Percentiles rank a stretch among this genome's conserved stretches.
phyloP scores from a whole-genome alignment of 768 basidiomycete species.

The Lactarius sp. region DNA sequence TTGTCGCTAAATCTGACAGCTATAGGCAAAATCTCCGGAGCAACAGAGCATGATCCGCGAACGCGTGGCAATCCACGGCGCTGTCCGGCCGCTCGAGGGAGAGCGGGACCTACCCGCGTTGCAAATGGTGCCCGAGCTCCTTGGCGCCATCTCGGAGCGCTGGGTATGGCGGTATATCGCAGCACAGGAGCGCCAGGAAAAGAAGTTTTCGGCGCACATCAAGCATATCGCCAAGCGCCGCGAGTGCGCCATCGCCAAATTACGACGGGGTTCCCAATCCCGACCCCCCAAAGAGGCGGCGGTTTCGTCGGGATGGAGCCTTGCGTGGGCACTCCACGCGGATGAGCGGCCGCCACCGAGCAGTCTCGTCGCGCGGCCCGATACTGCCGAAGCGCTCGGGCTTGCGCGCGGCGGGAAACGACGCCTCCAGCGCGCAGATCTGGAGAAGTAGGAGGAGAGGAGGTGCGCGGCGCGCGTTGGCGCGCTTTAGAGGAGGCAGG shows the following conservation, averaged over 20 bases:
- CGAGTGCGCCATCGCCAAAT: conserved; percentile 50
- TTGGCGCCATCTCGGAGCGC: conserved; percentile 73
- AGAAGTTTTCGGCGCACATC: conserved; percentile 55
- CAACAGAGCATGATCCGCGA: conserved; percentile 80
- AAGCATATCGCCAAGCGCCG: conserved; percentile 61
- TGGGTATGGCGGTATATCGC: conserved; percentile 69
- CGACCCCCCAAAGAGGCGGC: conserved; percentile 13
- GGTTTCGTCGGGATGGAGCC: conserved; percentile 54
- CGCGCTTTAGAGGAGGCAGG: neutral
- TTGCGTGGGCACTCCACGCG: conserved; percentile 76
- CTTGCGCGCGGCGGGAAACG: conserved; percentile 67
- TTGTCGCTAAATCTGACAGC: neutral
- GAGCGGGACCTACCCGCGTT: conserved; percentile 62
- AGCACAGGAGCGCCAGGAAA: conserved; percentile 55
- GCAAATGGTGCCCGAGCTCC: conserved; percentile 52
- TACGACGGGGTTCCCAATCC: neutral
- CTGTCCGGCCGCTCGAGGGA: conserved; percentile 72
- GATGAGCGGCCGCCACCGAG: conserved; percentile 85
- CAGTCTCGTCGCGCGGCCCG: conserved; percentile 81
- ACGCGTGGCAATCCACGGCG: conserved; percentile 73
- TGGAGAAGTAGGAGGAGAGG: neutral
- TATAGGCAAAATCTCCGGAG: conserved; percentile 34
- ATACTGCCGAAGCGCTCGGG: conserved; percentile 70
- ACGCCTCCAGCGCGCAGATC: neutral
- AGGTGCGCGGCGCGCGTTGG: neutral